Base-by-base conservation (phyloP, 2,329 filamentous ascomycete genomes). In the Aphanoascus verrucosus region DNA sequence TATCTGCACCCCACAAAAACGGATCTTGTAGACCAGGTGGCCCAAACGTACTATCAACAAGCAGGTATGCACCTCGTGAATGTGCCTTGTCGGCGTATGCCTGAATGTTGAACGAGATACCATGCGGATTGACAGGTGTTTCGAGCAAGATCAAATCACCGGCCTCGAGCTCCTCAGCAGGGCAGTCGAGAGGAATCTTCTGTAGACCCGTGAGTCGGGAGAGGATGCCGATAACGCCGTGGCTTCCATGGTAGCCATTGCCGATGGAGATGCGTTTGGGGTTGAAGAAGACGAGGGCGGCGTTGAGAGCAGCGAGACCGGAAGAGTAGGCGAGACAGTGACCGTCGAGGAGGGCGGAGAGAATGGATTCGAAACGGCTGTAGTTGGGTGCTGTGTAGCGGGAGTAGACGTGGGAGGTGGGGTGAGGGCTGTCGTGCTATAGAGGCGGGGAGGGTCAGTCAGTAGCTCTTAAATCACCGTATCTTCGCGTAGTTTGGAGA, bases 121-220 rank as follows among this genome's bases (percentile, higher is more conserved):
- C 93, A 1, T 85, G 85, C 0, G 93, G 93, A 69, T 98, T 98
- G 38, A 96, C 76, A 0, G 93, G 93, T 3, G 91, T 97, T 73
- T 98, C 93, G 49, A 97, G 76, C 67, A 95, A 88, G 49, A 98
- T 78, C 2, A 97, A 74, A 67, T 97, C 93, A 2, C 91, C 91
- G 2, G 79, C 72, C 20, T 82, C 77, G 2, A 97, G 76, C 34
- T 82, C 78, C 40, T 80, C 78, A 12, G 78, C 74, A 7, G 81
- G 74, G 63, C 82, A 86, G 62, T 85, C 79, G 12, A 97, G 77
- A 19, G 83, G 77, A 1, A 96, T 75, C 59, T 84, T 78, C 65
- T 84, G 70, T 23, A 94, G 79, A 0, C 85, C 85, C 23, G 84
- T 88, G 48, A 96, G 80, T 58, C 88, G 86, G 55, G 78, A 70